These are phyloP conservation scores for Trichoderma asperellum DNA, from an alignment of 2,329 filamentous ascomycete genomes.

Conservation along the genomic window DNA sequence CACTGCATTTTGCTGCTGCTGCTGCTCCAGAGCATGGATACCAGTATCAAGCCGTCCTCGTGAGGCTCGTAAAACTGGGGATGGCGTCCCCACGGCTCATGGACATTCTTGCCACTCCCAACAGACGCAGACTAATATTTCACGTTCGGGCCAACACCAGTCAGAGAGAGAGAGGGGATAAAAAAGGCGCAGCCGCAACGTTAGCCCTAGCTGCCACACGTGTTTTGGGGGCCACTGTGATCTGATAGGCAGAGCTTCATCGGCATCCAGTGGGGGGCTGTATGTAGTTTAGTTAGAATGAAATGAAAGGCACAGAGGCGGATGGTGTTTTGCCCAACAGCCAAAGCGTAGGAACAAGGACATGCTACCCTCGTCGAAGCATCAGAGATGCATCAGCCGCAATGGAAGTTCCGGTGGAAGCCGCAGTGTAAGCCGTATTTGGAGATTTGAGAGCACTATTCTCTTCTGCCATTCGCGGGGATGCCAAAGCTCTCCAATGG, in stretches of 20 bases:
- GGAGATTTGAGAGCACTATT: neutral
- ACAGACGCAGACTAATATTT: neutral
- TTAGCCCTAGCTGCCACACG: constrained; percentile 17
- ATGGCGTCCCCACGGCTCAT: neutral
- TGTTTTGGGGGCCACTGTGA: neutral
- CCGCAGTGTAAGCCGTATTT: neutral
- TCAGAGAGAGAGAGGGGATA: neutral
- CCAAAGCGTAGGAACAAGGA: neutral
- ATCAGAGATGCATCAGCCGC: neutral
- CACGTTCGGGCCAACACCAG: neutral
- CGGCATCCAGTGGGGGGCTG: neutral
- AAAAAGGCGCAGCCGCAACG: neutral
- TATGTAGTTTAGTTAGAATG: neutral
- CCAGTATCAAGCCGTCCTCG: neutral
- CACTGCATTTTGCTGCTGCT: neutral
- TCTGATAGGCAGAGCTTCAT: constrained; percentile 12
- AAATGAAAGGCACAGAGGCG: neutral
- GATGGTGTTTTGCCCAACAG: neutral
- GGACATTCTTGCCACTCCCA: neutral
- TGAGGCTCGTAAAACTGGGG: neutral
- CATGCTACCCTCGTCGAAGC: neutral
- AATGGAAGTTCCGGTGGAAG: neutral
- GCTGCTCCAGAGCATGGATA: neutral
- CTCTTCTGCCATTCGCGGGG: constrained; percentile 6
- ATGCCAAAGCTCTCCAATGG: neutral